Base-by-base conservation (phyloP, 2,329 filamentous ascomycete genomes). In the Helminthosporium solani region DNA sequence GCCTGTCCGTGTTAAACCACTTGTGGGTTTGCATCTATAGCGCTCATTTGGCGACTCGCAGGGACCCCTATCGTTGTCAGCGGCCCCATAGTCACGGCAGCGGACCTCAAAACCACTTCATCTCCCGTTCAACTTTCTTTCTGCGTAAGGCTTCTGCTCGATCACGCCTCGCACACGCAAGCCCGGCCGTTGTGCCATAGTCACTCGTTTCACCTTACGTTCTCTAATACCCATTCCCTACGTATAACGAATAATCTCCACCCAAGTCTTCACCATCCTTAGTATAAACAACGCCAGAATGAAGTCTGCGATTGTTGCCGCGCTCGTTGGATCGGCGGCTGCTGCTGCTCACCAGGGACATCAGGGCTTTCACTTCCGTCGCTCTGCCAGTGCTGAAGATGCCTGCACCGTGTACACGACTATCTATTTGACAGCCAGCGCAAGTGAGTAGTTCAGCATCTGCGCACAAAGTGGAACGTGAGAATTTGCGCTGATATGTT, bases 281-380 rank as follows among this genome's bases (percentile, higher is more conserved):
- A 57, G 60, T 55, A n/a, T n/a, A 49, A 47, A 69, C 55, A 58
- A 25, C 23, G 34, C 68, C 75, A 86, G 67, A 33, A 94, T 94
- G 88, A 94, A 88, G 86, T 83, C 79, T 66, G 78, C 79, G 66
- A 70, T 87, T 65, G 72, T 88, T 60, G 80, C 82, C 62, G 81
- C 85, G 70, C 68, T 78, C 54, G 74, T 75, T 59, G 74, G 75
- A 44, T 70, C 78, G 75, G 72, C 75, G 75, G 71, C 76, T 74
- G 72, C 77, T 75, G 70, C 75, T 51, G 75, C 85, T 61, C 83
- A 89, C 75, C 78, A 84, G 56, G 83, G 84, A 61, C 84, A 87
- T 72, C 72, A 72, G 49, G 75, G 77, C 40, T 77, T 84, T 66
- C 81, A 84, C 66, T 66, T 66, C 37, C 74, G 66, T 78, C 78